Evolutionary conservation across 2,329 filamentous ascomycete genomes (phyloP), one percentile per base, ranked within the genome.

Genomic region (Cytospora paraplurivora): DNA sequence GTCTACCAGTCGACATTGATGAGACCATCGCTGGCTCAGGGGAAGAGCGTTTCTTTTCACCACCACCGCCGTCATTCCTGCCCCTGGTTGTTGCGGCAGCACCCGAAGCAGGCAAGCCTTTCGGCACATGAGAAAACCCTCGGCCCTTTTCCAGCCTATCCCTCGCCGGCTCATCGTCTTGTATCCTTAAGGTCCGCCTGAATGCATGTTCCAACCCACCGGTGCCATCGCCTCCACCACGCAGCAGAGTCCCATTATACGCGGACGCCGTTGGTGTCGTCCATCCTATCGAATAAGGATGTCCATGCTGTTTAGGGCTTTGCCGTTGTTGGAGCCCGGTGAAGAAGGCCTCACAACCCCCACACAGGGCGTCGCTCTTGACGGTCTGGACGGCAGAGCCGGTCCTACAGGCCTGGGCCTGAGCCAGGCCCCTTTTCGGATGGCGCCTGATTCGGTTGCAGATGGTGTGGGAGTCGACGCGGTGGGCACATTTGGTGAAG

Each of bases 401-500:
- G 13, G 34, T 19, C 8, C 12, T 3, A 13, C 35, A 37, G 35
- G 35, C 3, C 12, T 37, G 2, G 35, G 35, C 35, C 8, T 37
- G 12, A 27, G 27, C 27, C 27, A 27, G 27, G 27, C 27, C 27
- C 27, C 27, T 27, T 27, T 27, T 27, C 27, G 27, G 4, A 2
- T 27, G 27, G 4, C 27, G 27, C 27, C 27, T 41, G 33, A 19
- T 33, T 10, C 17, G 56, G 17, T n/a, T 19, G 10, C 56, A 59
- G 34, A 15, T 7, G 15, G 4, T 52, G 11, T 2, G 37, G 56
- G 19, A 32, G 7, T 34, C n/a, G 47, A 7, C 19, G 47, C 21
- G 47, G 56, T 59, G 56, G 21, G 34, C 50, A 15, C 56, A 59
- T 34, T 17, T 33, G 21, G 2, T 52, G 21, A 59, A 59, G 15